Evolutionary conservation across 192 early-diverging fungal species (phyloP), one percentile per base, ranked within the genome.

Genomic region (Podila clonocystis): DNA sequence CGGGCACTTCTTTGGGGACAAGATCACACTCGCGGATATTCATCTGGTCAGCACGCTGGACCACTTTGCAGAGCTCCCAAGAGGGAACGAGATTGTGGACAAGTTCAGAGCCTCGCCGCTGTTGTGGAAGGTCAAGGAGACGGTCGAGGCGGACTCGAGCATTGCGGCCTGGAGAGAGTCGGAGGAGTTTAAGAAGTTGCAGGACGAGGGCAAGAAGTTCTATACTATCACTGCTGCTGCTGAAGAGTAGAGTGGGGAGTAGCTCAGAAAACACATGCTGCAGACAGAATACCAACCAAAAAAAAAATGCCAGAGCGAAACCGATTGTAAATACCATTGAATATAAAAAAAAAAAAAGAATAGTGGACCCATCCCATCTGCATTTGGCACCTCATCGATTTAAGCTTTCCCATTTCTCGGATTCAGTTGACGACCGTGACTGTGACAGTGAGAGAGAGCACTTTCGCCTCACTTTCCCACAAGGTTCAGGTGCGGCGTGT

Each of bases 1-100:
- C 26, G 73, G 73, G 3, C 72, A 75, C 24, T 75, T 63, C 29
- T 67, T 68, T 68, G 73, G 73, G 7, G 73, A 75, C 1, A 58
- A 62, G 50, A 60, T 75, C 45, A 31, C 73, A 0, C 33, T 75
- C n/a, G 73, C 73, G 1, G 73, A 75, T 30, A 68, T 75, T 19
- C 73, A 75, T 49, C 29, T 75, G 15, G 50, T 68, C 49, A 58
- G 67, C 26, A 45, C 67, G 4, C 41, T 75, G 28, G 73, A 75
- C 30, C 73, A 75, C 33, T 68, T 75, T 30, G 22, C 59, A n/a
- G 66, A 75, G 12, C 33, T 75, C 11, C 73, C 73, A 15, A 29
- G 67, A 2, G 73, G 73, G 0, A 66, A 75, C 8, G 50, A 68
- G n/a, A 52, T 75, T 22, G 24, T 68, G 9, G 66, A 31, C 6